phyloP scores from a whole-genome alignment of 176 grass and related monocot species.

The Thalia dealbata region DNA sequence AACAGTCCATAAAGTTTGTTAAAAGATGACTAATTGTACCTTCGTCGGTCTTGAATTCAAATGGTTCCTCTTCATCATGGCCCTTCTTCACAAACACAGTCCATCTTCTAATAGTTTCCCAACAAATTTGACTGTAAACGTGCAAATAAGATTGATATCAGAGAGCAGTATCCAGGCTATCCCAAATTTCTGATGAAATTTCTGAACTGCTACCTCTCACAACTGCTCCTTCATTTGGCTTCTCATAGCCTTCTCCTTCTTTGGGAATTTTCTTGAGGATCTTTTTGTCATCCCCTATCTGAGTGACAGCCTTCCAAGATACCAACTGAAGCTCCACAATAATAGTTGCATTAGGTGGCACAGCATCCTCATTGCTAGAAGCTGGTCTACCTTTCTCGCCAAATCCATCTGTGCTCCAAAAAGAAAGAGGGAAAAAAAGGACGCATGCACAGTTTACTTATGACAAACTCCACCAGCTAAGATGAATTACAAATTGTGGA shows the following conservation, averaged over 20 bases:
- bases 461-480: too few relatives aligned
- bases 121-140: conserved; percentile 63
- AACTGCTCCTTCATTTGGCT: conserved; percentile 66
- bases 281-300: conserved; percentile 98
- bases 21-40: conserved; percentile 19
- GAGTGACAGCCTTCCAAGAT: conserved; percentile 90
- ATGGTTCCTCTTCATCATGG: too few relatives aligned
- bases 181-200: background rate
- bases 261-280: conserved; percentile 82
- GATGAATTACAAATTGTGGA: background rate
- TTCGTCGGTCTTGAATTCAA: conserved; percentile 91
- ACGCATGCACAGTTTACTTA: background rate
- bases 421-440: background rate
- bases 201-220: conserved; percentile 42
- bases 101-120: conserved; percentile 79
- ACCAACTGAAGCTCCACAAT: conserved; percentile 63
- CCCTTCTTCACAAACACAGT: too few relatives aligned
- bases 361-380: conserved; percentile 34
- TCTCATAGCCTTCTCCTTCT: conserved; percentile 80
- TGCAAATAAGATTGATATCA: background rate
- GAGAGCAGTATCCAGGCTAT: background rate
- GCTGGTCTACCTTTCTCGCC: conserved; percentile 74
- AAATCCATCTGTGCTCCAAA: conserved; percentile 48
- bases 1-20: background rate
- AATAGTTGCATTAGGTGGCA: conserved; percentile 60